Evolutionary conservation across 805 yeast genomes (phyloP).

Genomic region (Monosporozyma solicola): DNA sequence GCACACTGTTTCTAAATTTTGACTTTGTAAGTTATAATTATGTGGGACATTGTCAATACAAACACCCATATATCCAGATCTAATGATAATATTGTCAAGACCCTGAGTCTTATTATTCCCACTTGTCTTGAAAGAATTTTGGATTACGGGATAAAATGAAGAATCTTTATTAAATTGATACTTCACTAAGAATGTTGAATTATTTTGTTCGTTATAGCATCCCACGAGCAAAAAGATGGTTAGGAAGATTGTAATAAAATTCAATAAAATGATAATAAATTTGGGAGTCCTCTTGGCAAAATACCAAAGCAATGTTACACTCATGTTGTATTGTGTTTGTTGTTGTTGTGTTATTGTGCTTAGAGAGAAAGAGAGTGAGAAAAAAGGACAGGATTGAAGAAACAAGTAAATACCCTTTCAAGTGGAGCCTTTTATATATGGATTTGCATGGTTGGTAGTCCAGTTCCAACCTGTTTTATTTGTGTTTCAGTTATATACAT

Average conservation of each 20-base stretch:
- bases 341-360: background rate
- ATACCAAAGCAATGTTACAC: slow-evolving; percentile 4
- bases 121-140: slow-evolving; percentile 29
- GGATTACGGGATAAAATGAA: slow-evolving; percentile 33
- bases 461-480: background rate
- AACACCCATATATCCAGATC: slow-evolving; percentile 48
- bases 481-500: background rate
- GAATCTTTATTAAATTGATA: slow-evolving; percentile 42
- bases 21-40: slow-evolving; percentile 9
- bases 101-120: slow-evolving; percentile 22
- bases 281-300: slow-evolving; percentile 34
- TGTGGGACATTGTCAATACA: slow-evolving; percentile 37
- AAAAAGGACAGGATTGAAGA: background rate
- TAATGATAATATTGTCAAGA: slow-evolving; percentile 36
- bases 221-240: slow-evolving; percentile 50
- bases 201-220: slow-evolving; percentile 39
- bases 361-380: background rate
- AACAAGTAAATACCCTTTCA: background rate
- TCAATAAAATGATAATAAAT: slow-evolving; percentile 32
- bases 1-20: slow-evolving; percentile 15
- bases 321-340: background rate
- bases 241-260: slow-evolving; percentile 42
- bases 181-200: slow-evolving; percentile 42
- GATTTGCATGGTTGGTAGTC: background rate
- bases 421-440: background rate